Conservation (phyloP, 345 rosid species). For the Populus ilicifolia region DNA sequence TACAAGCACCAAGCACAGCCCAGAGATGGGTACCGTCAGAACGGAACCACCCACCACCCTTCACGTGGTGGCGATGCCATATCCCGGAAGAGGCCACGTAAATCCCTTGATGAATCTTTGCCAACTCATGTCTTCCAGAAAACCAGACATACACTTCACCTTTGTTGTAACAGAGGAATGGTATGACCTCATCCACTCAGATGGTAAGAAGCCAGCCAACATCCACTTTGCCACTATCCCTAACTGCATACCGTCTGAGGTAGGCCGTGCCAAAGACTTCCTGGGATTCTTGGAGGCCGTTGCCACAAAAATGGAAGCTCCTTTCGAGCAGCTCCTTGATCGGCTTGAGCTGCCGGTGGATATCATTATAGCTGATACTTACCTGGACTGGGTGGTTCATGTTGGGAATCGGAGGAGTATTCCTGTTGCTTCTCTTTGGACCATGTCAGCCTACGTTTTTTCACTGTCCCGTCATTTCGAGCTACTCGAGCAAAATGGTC, state of each 20-base stretch:
- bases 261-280: constrained; percentile 16
- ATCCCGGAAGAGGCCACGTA: constrained; percentile 21
- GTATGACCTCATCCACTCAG: neutral
- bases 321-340: constrained; percentile 19
- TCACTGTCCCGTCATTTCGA: constrained; percentile 15
- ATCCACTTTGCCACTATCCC: constrained; percentile 17
- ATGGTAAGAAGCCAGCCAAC: neutral
- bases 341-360: neutral
- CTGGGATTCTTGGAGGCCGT: constrained; percentile 17
- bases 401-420: constrained; percentile 18
- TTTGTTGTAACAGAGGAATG: constrained; percentile 16
- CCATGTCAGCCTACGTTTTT: constrained; percentile 20
- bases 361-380: constrained; percentile 14
- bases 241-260: constrained; percentile 25
- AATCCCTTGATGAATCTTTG: constrained; percentile 18
- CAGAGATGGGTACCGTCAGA: neutral
- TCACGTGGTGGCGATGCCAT: constrained; percentile 16
- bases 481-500: constrained; percentile 12
- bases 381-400: constrained; percentile 11
- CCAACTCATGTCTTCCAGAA: neutral
- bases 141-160: neutral
- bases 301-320: constrained; percentile 14
- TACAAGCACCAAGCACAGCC: no score
- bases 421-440: constrained; percentile 26
- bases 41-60: neutral